A percentile compares a stretch with the other conserved stretches of the same genome.
Evolutionary conservation across 2,329 filamentous ascomycete species (phyloP).

Genomic region (Aspergillus sp.): DNA sequence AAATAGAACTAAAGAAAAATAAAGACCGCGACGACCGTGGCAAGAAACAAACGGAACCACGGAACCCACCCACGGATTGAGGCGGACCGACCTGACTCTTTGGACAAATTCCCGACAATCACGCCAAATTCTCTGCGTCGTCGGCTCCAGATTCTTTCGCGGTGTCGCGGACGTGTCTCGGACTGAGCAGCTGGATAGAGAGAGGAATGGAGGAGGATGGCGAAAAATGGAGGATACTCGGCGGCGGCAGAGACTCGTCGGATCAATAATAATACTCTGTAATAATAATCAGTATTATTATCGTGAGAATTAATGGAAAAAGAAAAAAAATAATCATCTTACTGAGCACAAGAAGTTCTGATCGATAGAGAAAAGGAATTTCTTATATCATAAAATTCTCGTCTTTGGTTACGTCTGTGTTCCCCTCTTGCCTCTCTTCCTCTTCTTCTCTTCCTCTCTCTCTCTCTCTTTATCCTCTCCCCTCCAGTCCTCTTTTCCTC

Average conservation of each 20-base stretch:
- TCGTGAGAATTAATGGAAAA: neutral
- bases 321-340: neutral
- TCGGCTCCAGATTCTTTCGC: neutral
- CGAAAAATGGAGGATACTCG: no score
- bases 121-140: neutral
- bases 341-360: neutral
- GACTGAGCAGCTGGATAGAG: neutral
- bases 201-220: neutral
- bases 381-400: conserved; percentile 1
- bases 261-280: no score
- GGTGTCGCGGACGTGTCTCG: neutral
- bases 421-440: neutral
- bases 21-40: conserved; percentile 12
- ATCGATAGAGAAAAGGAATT: neutral
- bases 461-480: neutral
- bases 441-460: neutral
- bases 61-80: conserved; percentile 10
- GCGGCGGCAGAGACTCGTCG: no score
- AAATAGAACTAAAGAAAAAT: neutral
- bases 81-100: conserved; percentile 2
- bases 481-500: neutral
- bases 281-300: no score
- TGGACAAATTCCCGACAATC: conserved; percentile 4
- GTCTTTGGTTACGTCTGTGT: neutral
- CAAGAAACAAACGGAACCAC: conserved; percentile 13